phyloP scores from a whole-genome alignment of 1,284 basidiomycete genomes.

The Thelephora terrestris region DNA sequence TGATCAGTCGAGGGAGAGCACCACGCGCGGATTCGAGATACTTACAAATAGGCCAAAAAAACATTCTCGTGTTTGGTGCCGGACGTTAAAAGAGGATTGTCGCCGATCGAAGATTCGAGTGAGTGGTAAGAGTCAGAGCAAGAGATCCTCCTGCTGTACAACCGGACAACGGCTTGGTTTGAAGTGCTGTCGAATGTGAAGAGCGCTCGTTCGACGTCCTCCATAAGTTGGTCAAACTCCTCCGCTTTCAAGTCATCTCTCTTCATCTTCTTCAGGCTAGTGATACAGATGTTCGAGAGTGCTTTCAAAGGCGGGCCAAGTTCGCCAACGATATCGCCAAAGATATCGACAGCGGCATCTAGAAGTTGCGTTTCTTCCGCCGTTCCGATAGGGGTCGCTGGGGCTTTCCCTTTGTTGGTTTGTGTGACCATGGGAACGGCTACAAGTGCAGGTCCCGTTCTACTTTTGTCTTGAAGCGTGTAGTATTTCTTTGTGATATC shows the following conservation, averaged over 20 bases:
- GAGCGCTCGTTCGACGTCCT: conserved; percentile 60
- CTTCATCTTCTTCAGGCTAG: conserved; percentile 49
- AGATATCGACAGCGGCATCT: conserved; percentile 63
- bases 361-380: conserved; percentile 50
- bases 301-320: conserved; percentile 70
- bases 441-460: conserved; percentile 4
- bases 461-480: conserved; percentile 21
- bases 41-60: conserved; percentile 86
- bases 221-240: conserved; percentile 55
- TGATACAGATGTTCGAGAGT: conserved; percentile 53
- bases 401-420: conserved; percentile 5
- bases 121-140: conserved; percentile 24
- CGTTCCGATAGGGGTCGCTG: conserved; percentile 22
- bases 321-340: conserved; percentile 76
- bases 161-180: conserved; percentile 68
- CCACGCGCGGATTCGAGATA: conserved; percentile 10
- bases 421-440: conserved; percentile 5
- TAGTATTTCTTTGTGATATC: conserved; percentile 64
- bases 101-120: conserved; percentile 16
- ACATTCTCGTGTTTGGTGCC: conserved; percentile 55
- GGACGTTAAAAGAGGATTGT: conserved; percentile 25
- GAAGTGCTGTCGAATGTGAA: conserved; percentile 72
- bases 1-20: neutral
- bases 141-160: conserved; percentile 49
- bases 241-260: conserved; percentile 30